A percentile compares a stretch with the other conserved stretches of the same genome.
Evolutionary conservation across 225 moss, liverwort and hornwort species (phyloP).

Genomic region (Asterella californica): DNA sequence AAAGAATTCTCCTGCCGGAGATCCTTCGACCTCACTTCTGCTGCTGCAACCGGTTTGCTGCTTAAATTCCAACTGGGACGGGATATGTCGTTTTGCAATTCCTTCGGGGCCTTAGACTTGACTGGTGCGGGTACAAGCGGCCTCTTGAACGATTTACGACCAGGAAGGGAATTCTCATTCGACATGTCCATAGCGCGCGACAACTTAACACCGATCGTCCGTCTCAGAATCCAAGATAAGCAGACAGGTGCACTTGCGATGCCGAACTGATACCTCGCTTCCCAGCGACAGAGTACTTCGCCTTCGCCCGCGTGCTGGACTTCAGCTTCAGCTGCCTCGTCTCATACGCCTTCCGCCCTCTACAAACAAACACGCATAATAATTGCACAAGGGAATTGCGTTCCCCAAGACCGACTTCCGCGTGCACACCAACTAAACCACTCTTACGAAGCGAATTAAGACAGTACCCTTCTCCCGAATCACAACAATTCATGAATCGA

Average conservation of each 20-base stretch:
- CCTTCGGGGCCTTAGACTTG: constrained; percentile 7
- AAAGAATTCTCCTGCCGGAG: constrained; percentile 28
- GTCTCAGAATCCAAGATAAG: not conserved
- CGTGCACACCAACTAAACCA: not conserved
- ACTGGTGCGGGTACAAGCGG: not conserved
- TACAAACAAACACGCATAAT: not conserved
- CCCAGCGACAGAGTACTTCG: not conserved
- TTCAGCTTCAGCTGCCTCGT: not conserved
- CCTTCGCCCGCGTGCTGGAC: not conserved
- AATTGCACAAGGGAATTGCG: not conserved
- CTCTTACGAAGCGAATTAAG: not conserved
- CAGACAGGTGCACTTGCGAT: not conserved
- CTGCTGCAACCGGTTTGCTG: not conserved
- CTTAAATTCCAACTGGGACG: not conserved
- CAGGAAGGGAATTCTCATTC: not conserved
- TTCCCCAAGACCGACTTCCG: not conserved
- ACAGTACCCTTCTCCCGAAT: not conserved
- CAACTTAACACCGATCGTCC: not conserved
- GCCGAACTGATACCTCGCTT: not conserved
- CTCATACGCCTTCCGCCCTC: not conserved
- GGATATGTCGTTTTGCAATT: not conserved
- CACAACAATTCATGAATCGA: not conserved
- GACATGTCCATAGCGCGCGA: not conserved
- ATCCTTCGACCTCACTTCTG: constrained; percentile 22
- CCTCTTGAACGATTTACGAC: not conserved